Evolutionary conservation across 2,329 filamentous ascomycete genomes (phyloP).

Genomic region (Xylariales sp.): DNA sequence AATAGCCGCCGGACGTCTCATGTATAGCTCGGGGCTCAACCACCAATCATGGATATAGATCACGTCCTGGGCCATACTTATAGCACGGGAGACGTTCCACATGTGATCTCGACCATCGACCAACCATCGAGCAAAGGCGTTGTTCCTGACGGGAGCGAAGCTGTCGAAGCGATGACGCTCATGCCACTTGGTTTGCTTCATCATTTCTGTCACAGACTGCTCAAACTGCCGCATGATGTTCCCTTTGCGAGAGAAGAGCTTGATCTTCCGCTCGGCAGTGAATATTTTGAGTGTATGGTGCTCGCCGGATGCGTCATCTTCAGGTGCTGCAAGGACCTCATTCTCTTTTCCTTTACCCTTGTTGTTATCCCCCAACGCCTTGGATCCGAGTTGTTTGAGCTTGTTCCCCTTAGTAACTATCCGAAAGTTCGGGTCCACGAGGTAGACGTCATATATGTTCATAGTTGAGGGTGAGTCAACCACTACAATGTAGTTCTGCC

Average conservation of each 20-base stretch:
- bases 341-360: constrained; percentile 25
- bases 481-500: constrained; percentile 95
- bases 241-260: constrained; percentile 86
- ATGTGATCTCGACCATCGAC: constrained; percentile 97
- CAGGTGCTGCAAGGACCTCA: constrained; percentile 26
- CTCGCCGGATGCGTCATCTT: constrained; percentile 32
- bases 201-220: constrained; percentile 85
- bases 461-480: constrained; percentile 98
- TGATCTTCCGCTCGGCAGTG: constrained; percentile 89
- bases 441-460: constrained; percentile 97
- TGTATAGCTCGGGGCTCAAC: constrained; percentile 92
- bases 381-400: constrained; percentile 46
- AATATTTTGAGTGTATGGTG: constrained; percentile 85
- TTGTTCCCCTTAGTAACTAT: constrained; percentile 69
- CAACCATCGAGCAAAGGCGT: constrained; percentile 91
- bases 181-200: constrained; percentile 76
- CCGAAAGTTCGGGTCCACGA: constrained; percentile 86
- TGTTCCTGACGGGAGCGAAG: constrained; percentile 82
- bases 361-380: constrained; percentile 58
- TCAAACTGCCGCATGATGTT: constrained; percentile 87
- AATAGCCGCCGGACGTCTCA: constrained; percentile 88
- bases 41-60: constrained; percentile 99
- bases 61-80: constrained; percentile 95
- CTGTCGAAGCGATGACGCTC: constrained; percentile 83
- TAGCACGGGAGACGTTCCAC: constrained; percentile 97